These are phyloP conservation scores for Bryoglossum gracile DNA, from an alignment of 495 filamentous ascomycete species.

Conservation along the genomic window DNA sequence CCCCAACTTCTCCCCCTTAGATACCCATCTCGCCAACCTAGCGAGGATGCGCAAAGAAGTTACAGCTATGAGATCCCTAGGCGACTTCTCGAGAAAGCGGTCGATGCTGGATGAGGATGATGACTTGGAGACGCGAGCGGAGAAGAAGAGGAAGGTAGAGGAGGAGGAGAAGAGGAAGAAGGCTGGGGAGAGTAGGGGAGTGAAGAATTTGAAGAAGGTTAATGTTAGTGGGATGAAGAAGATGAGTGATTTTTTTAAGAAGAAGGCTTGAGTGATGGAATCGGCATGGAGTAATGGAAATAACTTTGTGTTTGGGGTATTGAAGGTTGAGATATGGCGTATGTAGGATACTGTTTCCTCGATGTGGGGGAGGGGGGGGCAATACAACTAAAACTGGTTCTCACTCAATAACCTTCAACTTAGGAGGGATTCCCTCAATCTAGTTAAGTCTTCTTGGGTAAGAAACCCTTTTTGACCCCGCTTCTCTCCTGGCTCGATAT, in stretches of 20 bases:
- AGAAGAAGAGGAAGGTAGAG: slow-evolving; percentile 65
- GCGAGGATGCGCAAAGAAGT: slow-evolving; percentile 61
- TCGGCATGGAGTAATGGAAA: too few species aligned
- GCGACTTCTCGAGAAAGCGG: slow-evolving; percentile 72
- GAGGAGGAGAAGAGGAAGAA: slow-evolving; percentile 58
- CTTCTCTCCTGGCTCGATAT: too few species aligned
- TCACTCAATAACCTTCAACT: too few species aligned
- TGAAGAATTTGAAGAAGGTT: slow-evolving; percentile 78
- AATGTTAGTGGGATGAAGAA: slow-evolving; percentile 93
- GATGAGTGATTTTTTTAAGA: slow-evolving; percentile 89
- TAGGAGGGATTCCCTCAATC: too few species aligned
- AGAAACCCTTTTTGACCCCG: too few species aligned
- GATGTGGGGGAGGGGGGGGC: too few species aligned
- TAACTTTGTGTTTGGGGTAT: background rate
- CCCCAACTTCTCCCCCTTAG: slow-evolving; percentile 63
- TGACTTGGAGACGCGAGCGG: slow-evolving; percentile 60
- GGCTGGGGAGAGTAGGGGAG: slow-evolving; percentile 59
- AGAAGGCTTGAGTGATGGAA: slow-evolving; percentile 43
- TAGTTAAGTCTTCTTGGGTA: too few species aligned
- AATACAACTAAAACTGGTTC: too few species aligned
- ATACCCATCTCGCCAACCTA: slow-evolving; percentile 57
- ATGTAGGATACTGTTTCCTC: too few species aligned
- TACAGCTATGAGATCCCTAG: slow-evolving; percentile 52
- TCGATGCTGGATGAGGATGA: slow-evolving; percentile 63
- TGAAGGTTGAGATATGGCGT: background rate